Conservation (phyloP, 2,329 filamentous ascomycete genomes). For the Laburnicola sp. region DNA sequence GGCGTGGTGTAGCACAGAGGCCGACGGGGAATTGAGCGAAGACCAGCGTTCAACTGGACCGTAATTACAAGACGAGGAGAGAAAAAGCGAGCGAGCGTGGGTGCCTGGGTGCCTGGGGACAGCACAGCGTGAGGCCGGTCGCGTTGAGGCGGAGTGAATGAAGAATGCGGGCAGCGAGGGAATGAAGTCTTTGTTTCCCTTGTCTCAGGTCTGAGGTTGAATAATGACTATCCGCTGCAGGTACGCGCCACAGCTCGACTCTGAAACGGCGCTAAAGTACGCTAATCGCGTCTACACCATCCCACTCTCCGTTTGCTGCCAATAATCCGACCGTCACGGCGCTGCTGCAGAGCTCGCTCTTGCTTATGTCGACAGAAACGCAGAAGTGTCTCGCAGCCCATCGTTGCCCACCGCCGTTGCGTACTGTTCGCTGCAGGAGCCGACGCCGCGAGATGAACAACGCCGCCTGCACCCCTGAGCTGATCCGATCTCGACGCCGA, state of each 20-base stretch:
- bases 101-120: conserved; percentile 18
- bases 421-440: neutral
- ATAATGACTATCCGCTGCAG: conserved; percentile 14
- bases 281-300: neutral
- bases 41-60: conserved; percentile 33
- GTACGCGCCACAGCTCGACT: conserved; percentile 25
- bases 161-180: neutral
- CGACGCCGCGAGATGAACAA: neutral
- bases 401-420: neutral
- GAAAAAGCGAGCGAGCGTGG: conserved; percentile 16
- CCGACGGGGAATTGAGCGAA: conserved; percentile 28
- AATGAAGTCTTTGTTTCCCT: conserved; percentile 6
- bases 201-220: conserved; percentile 7
- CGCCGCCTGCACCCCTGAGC: conserved; percentile 18
- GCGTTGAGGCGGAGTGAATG: neutral
- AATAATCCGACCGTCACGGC: neutral
- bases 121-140: conserved; percentile 7
- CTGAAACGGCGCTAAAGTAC: conserved; percentile 21
- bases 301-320: conserved; percentile 5
- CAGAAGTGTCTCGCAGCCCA: neutral
- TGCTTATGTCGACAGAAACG: neutral
- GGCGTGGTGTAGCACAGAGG: conserved; percentile 21
- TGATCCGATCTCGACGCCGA: conserved; percentile 30
- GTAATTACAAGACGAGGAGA: conserved; percentile 16
- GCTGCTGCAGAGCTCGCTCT: conserved; percentile 7